Base-by-base conservation (phyloP, 805 yeast species). In the Yarrowia porcina region DNA sequence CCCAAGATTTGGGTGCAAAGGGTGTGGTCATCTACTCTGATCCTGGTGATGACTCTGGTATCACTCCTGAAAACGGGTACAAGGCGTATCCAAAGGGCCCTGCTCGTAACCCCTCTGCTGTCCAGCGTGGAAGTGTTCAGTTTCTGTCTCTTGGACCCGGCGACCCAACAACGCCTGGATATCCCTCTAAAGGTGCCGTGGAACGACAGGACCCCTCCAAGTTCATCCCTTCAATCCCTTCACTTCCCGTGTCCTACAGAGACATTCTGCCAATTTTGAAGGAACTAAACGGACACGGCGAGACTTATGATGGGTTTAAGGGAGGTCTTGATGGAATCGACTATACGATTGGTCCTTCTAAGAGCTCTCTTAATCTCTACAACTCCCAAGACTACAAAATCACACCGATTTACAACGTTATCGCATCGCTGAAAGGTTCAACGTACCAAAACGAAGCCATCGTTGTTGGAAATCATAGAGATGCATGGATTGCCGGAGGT, bases 401-500 rank as follows among this genome's bases (percentile, higher is more conserved):
- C 66, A 77, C 84, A 12, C 86, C 88, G 7, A 78, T 86, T 69
- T 78, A 80, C 75, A 85, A 88, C 68, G 86, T 86, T 30, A 78
- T 84, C 68, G 92, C 87, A 10, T 78, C 77, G 47, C 73, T 86
- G 42, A 81, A 80, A 64, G 92, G 92, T 41, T 70, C 73, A 12
- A 75, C 77, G 39, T 47, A 35, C 32, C 72, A 75, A 38, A 79
- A 81, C 54, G 86, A 85, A 63, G 84, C 82, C 5, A 79, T 88
- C 52, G 71, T 88, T 35, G 71, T 88, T 63, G 94, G 94, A 35
- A 88, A 87, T 71, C 94, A 88, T 71, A 82, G 90, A 63, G 94
- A 88, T 70, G 85, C 92, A 2, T 89, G 93, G 94, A 81, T 85
- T 64, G 82, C 84, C 64, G 89, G 89, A 54, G 90, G 90, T 15